Conservation (phyloP, 1,284 basidiomycete genomes). For the Irpex sp. region DNA sequence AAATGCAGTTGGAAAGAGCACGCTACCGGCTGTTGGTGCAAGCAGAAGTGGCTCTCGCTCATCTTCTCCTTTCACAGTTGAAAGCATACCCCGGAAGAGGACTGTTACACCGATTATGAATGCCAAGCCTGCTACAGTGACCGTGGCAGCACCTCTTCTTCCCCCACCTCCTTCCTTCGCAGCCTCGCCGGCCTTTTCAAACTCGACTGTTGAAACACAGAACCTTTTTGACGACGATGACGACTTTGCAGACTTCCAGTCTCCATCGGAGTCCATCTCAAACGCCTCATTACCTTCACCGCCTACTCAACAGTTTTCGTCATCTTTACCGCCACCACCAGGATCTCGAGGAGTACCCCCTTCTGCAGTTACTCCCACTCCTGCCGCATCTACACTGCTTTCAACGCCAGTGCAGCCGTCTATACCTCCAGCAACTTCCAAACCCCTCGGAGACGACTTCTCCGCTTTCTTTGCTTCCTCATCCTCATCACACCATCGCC, state of each 20-base stretch:
- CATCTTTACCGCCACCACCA: constrained; percentile 6
- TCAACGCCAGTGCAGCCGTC: background rate
- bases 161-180: constrained; percentile 13
- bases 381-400: background rate
- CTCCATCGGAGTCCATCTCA: constrained; percentile 2
- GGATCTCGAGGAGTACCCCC: background rate
- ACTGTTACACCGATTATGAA: constrained; percentile 1
- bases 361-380: background rate
- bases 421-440: background rate
- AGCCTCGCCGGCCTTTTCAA: background rate
- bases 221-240: constrained; percentile 22
- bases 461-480: constrained; percentile 22
- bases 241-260: constrained; percentile 24
- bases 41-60: constrained; percentile 4
- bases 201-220: background rate
- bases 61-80: background rate
- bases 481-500: constrained; percentile 3
- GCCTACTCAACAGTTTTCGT: constrained; percentile 4
- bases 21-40: background rate
- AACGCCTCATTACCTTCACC: constrained; percentile 1
- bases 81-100: constrained; percentile 2
- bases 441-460: constrained; percentile 16
- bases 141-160: constrained; percentile 9
- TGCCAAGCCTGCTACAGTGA: background rate
- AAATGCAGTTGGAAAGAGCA: background rate